Percentiles rank a stretch among this genome's conserved stretches.
Conservation (phyloP, 257 asterid genomes). For the Forsythia viridissima region DNA sequence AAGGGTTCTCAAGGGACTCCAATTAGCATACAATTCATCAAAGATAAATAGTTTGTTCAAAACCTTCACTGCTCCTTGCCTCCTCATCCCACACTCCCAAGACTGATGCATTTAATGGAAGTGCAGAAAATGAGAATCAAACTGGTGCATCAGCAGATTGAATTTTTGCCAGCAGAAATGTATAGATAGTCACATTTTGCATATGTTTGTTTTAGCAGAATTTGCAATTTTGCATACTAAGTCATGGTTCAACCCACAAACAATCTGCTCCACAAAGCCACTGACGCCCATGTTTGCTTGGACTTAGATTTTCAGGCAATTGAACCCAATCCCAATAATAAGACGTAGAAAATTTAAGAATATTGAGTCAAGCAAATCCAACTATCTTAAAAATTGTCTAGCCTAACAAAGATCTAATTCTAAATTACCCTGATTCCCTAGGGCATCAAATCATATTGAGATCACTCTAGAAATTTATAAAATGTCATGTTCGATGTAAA, state of each 20-base stretch:
- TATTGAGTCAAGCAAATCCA: not conserved
- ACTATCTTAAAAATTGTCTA: not conserved
- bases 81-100: not conserved
- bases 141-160: not conserved
- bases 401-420: not conserved
- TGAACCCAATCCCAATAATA: not conserved
- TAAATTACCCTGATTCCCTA: not conserved
- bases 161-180: not conserved
- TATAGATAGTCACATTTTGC: not conserved
- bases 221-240: not conserved
- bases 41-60: not conserved
- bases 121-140: not conserved
- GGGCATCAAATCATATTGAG: not conserved
- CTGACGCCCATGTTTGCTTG: not conserved
- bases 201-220: not conserved
- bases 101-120: not conserved
- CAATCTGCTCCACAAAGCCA: not conserved
- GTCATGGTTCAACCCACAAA: not conserved
- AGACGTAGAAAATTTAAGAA: not conserved
- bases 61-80: not conserved
- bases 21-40: not conserved
- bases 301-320: not conserved
- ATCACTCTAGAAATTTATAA: not conserved
- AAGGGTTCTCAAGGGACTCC: not conserved
- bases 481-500: not conserved